A percentile compares a stretch with the other conserved stretches of the same genome.
Conservation (phyloP, 768 basidiomycete genomes). For the Stropharia rugosoannulata region DNA sequence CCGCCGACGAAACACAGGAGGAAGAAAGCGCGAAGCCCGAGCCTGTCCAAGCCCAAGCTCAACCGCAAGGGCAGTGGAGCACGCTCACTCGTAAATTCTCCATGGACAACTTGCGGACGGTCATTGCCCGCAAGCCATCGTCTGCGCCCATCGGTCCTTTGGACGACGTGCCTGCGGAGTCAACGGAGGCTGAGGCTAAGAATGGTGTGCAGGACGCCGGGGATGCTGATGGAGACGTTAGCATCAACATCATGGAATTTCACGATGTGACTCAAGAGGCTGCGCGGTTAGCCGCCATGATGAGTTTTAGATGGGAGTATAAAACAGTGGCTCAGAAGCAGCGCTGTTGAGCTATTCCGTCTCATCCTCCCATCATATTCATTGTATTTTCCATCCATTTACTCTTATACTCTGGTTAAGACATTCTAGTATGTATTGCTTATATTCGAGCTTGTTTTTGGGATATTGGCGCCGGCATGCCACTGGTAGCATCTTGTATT, state of each 20-base stretch:
- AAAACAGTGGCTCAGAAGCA: neutral
- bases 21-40: neutral
- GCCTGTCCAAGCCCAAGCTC: no score
- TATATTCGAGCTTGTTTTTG: no score
- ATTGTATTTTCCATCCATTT: neutral
- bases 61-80: neutral
- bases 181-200: neutral
- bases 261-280: slow-evolving; percentile 6
- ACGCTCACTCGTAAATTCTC: neutral
- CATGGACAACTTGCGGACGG: neutral
- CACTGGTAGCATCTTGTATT: no score
- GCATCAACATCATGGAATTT: neutral
- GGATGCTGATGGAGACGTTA: neutral
- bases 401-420: neutral
- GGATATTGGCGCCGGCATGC: no score
- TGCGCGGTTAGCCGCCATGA: neutral
- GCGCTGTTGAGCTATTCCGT: neutral
- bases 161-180: neutral
- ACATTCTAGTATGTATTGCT: no score
- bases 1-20: neutral
- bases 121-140: neutral
- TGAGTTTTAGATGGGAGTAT: slow-evolving; percentile 5
- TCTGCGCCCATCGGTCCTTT: neutral
- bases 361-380: neutral
- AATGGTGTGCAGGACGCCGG: no score